phyloP scores from a whole-genome alignment of 352 stramenopile species.

The Phytophthora hybrid region DNA sequence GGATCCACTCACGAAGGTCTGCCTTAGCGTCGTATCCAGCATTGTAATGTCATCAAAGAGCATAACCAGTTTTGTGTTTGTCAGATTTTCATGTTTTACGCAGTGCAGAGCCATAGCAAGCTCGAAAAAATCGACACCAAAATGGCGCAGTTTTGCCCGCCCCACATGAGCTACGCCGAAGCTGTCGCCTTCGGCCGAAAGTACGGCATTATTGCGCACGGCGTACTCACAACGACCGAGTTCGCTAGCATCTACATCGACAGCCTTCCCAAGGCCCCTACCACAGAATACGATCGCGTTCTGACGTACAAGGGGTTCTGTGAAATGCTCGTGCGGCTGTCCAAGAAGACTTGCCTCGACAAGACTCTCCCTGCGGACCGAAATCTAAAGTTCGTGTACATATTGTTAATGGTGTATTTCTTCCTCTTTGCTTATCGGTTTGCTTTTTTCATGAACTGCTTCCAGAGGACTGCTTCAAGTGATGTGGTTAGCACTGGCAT shows the following conservation, averaged over 20 bases:
- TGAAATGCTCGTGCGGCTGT: constrained; percentile 72
- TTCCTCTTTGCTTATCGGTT: neutral
- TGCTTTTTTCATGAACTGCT: constrained; percentile 2
- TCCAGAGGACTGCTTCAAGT: constrained; percentile 76
- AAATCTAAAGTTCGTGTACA: constrained; percentile 59
- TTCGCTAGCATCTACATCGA: constrained; percentile 83
- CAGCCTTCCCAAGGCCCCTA: constrained; percentile 62
- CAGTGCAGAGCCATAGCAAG: constrained; percentile 53
- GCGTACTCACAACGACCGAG: constrained; percentile 80
- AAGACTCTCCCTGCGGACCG: constrained; percentile 46
- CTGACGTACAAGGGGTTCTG: constrained; percentile 71
- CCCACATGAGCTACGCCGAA: constrained; percentile 76
- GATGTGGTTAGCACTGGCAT: constrained; percentile 81
- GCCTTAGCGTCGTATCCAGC: neutral
- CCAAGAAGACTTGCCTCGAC: constrained; percentile 53
- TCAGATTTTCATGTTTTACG: constrained; percentile 73
- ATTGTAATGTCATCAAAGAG: neutral
- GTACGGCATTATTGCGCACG: constrained; percentile 82
- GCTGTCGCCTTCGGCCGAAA: constrained; percentile 72
- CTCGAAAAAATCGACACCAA: constrained; percentile 77
- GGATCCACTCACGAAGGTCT: constrained; percentile 65
- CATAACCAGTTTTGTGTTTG: neutral
- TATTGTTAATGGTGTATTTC: neutral
- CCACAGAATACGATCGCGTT: constrained; percentile 68
- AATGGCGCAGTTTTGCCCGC: constrained; percentile 49